Percentiles rank a stretch among this genome's conserved stretches.
Conservation (phyloP, 1,284 basidiomycete genomes). For the Austroboletus niveus region DNA sequence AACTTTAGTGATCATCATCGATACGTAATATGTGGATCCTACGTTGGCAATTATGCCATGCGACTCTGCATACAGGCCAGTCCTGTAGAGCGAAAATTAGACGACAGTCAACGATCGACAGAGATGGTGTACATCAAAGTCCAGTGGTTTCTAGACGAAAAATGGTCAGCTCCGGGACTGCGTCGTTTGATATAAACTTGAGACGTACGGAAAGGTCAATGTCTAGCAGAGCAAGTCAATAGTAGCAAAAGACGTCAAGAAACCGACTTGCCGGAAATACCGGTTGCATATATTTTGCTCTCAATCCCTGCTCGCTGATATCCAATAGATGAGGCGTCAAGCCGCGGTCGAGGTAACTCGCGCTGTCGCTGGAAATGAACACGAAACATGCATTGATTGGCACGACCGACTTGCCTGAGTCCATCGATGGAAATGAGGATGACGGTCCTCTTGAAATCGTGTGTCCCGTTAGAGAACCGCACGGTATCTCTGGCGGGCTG, state of each 20-base stretch:
- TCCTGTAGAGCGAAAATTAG: constrained; percentile 47
- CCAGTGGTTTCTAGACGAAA: constrained; percentile 74
- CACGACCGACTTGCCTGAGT: constrained; percentile 51
- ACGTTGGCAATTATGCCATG: constrained; percentile 92
- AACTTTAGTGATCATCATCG: not conserved
- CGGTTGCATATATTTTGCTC: constrained; percentile 82
- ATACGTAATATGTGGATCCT: constrained; percentile 18
- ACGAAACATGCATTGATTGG: not conserved
- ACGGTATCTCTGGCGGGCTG: constrained; percentile 1
- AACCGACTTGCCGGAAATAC: constrained; percentile 71
- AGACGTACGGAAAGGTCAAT: constrained; percentile 82
- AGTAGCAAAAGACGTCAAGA: not conserved
- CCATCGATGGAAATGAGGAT: constrained; percentile 87
- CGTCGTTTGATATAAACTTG: constrained; percentile 9
- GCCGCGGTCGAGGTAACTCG: constrained; percentile 80
- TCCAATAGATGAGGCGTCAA: constrained; percentile 79
- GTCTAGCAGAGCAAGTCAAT: constrained; percentile 47
- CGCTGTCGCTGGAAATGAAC: constrained; percentile 42
- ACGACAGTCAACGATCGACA: not conserved
- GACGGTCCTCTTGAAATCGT: constrained; percentile 76
- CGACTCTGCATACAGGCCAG: constrained; percentile 82
- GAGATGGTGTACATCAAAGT: constrained; percentile 57
- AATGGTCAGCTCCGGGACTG: not conserved
- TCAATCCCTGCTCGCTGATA: constrained; percentile 76
- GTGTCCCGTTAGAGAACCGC: constrained; percentile 65